These are phyloP conservation scores for Trifolium dubium DNA, from an alignment of 306 rosid species.

Conservation along the genomic window DNA sequence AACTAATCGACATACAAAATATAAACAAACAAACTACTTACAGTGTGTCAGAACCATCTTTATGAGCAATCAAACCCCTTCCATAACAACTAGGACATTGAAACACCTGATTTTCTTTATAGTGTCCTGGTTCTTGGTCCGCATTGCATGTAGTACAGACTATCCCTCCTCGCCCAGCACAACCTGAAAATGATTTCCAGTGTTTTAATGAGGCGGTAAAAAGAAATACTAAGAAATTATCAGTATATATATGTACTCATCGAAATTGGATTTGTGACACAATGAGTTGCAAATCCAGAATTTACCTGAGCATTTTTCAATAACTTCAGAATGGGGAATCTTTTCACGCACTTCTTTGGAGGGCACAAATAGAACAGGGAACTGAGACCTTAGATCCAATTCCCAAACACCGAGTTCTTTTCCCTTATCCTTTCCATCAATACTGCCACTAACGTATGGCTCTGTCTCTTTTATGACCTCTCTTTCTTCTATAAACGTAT, in stretches of 20 bases:
- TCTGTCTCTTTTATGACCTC: slow-evolving; percentile 68
- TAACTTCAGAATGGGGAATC: slow-evolving; percentile 82
- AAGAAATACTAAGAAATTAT: slow-evolving; percentile 13
- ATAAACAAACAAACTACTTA: slow-evolving; percentile 49
- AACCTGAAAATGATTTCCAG: slow-evolving; percentile 57
- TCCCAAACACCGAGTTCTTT: slow-evolving; percentile 90
- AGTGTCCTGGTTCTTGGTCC: slow-evolving; percentile 79
- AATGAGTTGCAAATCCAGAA: slow-evolving; percentile 34
- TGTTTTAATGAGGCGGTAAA: slow-evolving; percentile 25
- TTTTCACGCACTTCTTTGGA: slow-evolving; percentile 64
- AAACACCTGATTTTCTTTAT: slow-evolving; percentile 77
- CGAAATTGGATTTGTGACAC: slow-evolving; percentile 8
- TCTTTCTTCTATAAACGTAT: slow-evolving; percentile 94
- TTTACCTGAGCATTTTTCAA: slow-evolving; percentile 83
- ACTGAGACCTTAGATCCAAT: slow-evolving; percentile 82
- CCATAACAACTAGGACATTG: slow-evolving; percentile 81
- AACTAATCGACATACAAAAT: slow-evolving; percentile 9
- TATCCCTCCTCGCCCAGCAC: slow-evolving; percentile 73
- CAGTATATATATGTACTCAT: not conserved
- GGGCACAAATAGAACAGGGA: slow-evolving; percentile 78
- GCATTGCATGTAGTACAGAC: slow-evolving; percentile 72
- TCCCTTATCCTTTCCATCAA: slow-evolving; percentile 81
- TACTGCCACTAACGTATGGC: slow-evolving; percentile 60
- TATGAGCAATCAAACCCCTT: slow-evolving; percentile 95
- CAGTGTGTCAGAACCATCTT: slow-evolving; percentile 93